These are phyloP conservation scores for Brassica rapa DNA, from an alignment of 345 rosid species.

Conservation along the genomic window DNA sequence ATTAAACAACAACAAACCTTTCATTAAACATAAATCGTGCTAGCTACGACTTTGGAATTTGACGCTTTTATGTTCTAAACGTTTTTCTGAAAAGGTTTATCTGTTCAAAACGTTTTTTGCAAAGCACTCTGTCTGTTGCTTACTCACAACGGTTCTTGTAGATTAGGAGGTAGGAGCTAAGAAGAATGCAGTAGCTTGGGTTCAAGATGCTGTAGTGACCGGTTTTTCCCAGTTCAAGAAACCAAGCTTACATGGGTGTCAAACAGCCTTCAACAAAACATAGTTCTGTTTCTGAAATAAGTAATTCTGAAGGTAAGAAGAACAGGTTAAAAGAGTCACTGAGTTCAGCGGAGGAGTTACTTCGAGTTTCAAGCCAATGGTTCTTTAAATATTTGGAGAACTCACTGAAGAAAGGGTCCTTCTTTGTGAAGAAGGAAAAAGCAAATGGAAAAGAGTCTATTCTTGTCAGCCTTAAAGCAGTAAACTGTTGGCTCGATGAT, in stretches of 20 bases:
- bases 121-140: conserved; percentile 38
- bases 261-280: conserved; percentile 22
- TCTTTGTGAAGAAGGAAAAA: conserved; percentile 13
- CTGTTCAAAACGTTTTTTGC: not conserved
- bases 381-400: conserved; percentile 52
- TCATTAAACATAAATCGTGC: not conserved
- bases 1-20: no score
- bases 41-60: not conserved
- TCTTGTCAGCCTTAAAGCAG: conserved; percentile 36
- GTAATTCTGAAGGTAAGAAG: not conserved
- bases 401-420: conserved; percentile 40
- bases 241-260: conserved; percentile 17
- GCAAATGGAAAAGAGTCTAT: no score
- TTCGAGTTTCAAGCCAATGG: conserved; percentile 49
- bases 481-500: conserved; percentile 51
- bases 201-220: not conserved
- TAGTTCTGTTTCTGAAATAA: conserved; percentile 17
- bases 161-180: conserved; percentile 2
- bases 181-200: not conserved
- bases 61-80: conserved; percentile 12
- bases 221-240: conserved; percentile 1
- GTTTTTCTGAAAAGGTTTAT: conserved; percentile 29
- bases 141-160: conserved; percentile 13
- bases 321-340: conserved; percentile 27
- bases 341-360: conserved; percentile 47